Conservation (phyloP, 352 stramenopile genomes). For the Plasmopara halstedii region DNA sequence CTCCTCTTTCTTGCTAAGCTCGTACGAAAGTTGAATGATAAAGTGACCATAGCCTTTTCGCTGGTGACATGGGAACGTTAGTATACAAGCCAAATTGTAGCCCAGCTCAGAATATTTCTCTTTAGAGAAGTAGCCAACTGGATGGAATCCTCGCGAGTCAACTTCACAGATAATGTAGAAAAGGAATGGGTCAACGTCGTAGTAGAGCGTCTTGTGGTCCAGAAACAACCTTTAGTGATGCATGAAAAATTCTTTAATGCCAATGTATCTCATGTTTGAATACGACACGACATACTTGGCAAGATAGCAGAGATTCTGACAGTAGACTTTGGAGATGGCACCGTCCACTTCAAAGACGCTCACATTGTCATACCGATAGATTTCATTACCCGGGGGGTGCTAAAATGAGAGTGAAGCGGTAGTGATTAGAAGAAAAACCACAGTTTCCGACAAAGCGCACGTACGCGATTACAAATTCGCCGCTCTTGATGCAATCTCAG, state of each 20-base stretch:
- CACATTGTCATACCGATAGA: conserved; percentile 93
- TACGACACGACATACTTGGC: conserved; percentile 79
- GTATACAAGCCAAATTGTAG: conserved; percentile 99
- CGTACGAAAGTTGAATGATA: conserved; percentile 99
- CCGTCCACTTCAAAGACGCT: conserved; percentile 97
- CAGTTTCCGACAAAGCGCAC: conserved; percentile 5
- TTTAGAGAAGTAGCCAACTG: conserved; percentile 99
- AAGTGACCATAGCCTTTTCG: conserved; percentile 99
- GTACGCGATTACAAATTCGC: conserved; percentile 50
- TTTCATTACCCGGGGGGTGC: conserved; percentile 76
- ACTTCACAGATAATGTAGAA: conserved; percentile 99
- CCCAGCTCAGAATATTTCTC: conserved; percentile 97
- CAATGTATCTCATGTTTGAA: neutral
- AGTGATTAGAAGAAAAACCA: neutral
- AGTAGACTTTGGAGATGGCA: conserved; percentile 95
- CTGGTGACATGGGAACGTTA: conserved; percentile 99
- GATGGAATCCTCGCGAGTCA: conserved; percentile 86
- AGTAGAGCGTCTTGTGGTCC: conserved; percentile 99
- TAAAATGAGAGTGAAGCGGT: conserved; percentile 6
- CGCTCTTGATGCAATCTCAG: conserved; percentile 59
- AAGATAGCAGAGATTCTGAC: conserved; percentile 98
- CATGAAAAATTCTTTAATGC: neutral
- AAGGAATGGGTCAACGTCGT: conserved; percentile 99
- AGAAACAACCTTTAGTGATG: conserved; percentile 88
- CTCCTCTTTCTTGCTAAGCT: conserved; percentile 97